phyloP scores from a whole-genome alignment of 768 basidiomycete species.

The Stropharia rugosoannulata region DNA sequence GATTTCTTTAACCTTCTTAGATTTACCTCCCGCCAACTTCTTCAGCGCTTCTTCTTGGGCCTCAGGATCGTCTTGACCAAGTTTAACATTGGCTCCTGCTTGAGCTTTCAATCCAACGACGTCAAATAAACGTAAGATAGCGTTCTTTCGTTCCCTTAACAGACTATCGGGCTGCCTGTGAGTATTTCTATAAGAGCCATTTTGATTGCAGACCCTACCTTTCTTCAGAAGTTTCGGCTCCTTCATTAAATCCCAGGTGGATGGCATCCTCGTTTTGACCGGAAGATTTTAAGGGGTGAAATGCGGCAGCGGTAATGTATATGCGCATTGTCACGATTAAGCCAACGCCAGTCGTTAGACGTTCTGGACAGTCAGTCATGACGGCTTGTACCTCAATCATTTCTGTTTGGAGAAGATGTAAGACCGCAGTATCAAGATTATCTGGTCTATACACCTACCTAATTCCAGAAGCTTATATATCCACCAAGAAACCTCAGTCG shows the following conservation, averaged over 20 bases:
- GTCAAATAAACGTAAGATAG: conserved; percentile 74
- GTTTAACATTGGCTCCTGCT: conserved; percentile 36
- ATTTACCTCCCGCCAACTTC: conserved; percentile 35
- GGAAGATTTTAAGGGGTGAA: conserved; percentile 44
- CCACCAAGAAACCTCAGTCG: conserved; percentile 71
- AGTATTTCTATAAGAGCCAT: not conserved
- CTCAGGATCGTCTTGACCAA: conserved; percentile 30
- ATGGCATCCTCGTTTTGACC: conserved; percentile 30
- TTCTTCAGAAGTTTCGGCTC: conserved; percentile 78
- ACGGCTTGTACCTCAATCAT: conserved; percentile 68
- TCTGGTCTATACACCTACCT: conserved; percentile 49
- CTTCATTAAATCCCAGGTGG: conserved; percentile 62
- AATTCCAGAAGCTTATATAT: conserved; percentile 72
- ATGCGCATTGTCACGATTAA: conserved; percentile 77
- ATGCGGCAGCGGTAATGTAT: conserved; percentile 69
- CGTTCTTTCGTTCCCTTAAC: conserved; percentile 78
- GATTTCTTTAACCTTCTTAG: conserved; percentile 59
- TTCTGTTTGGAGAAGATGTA: conserved; percentile 32
- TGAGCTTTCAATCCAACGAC: conserved; percentile 68
- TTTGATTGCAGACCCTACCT: conserved; percentile 31
- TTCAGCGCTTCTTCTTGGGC: conserved; percentile 40
- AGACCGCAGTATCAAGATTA: not conserved
- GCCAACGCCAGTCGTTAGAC: conserved; percentile 70
- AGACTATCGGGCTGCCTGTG: conserved; percentile 26
- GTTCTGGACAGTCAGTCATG: conserved; percentile 76